Evolutionary conservation across 2,329 filamentous ascomycete genomes (phyloP), one percentile per base, ranked within the genome.

Genomic region (Setomelanomma holmii): DNA sequence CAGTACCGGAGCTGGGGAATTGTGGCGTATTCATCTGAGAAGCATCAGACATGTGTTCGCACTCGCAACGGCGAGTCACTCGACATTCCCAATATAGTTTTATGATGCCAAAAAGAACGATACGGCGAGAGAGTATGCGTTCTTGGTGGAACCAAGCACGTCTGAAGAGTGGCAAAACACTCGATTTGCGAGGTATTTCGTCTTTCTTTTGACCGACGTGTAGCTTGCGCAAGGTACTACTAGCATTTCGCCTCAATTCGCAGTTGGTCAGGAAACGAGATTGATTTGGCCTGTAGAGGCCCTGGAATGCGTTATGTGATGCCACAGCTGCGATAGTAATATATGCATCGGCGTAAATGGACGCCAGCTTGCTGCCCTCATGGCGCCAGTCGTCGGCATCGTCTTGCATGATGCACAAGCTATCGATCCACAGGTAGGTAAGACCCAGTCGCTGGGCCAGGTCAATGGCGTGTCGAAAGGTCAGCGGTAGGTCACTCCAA

Each of bases 61-160:
- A 42, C 23, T 42, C 40, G 40, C 40, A 42, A 6, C 23, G 27
- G 4, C 8, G 12, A 11, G 22, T n/a, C 14, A 4, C 40, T 3
- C 40, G n/a, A n/a, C 56, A 60, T 39, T 60, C 56, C 54, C 53
- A 60, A 5, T 52, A 24, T 2, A 60, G 42, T 45, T 62, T 54
- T 1, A 11, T 16, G 1, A n/a, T 16, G 6, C 33, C 47, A 21
- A 59, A 63, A 23, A 59, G 53, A 3, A 63, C 44, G 8, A 58
- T 40, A 10, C 60, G 52, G 11, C 42, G 40, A 4, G 59, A 52
- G 5, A 63, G 46, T 11, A 59, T n/a, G 3, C 60, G 48, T 27
- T 63, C 60, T 40, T 63, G 60, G 21, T 55, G 33, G 8, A 55
- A 55, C 57, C 54, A 60, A 4, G 35, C 60, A 7, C 60, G 51